Percentiles rank a stretch among this genome's conserved stretches.
These are phyloP conservation scores for Gynostemma pentaphyllum DNA, from an alignment of 306 rosid genomes.

Conservation along the genomic window DNA sequence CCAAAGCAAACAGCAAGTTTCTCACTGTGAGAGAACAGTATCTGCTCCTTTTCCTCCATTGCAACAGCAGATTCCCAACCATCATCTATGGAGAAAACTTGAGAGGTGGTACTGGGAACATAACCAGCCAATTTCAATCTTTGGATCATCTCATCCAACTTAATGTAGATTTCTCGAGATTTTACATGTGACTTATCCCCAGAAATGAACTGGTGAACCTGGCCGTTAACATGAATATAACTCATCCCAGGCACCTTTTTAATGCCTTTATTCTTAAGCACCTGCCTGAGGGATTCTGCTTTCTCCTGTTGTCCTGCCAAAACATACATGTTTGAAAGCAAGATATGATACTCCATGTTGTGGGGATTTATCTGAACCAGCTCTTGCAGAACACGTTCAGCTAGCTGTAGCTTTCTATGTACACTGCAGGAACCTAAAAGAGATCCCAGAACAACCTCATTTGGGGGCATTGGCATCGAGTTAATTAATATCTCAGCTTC, in stretches of 20 bases:
- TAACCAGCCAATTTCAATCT: conserved; percentile 49
- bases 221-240: conserved; percentile 37
- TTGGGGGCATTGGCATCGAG: conserved; percentile 56
- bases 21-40: conserved; percentile 61
- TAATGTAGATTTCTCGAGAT: conserved; percentile 32
- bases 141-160: conserved; percentile 48
- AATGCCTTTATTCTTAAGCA: conserved; percentile 38
- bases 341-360: conserved; percentile 47
- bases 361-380: conserved; percentile 45
- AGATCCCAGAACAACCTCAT: conserved; percentile 60
- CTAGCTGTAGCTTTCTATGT: conserved; percentile 40
- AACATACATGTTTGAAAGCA: conserved; percentile 61
- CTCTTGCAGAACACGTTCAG: conserved; percentile 39
- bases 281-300: conserved; percentile 44
- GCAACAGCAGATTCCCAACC: conserved; percentile 19
- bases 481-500: conserved; percentile 39
- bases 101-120: conserved; percentile 43
- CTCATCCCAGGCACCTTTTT: conserved; percentile 67
- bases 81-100: conserved; percentile 38
- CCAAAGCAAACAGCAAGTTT: conserved; percentile 72
- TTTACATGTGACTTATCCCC: conserved; percentile 53
- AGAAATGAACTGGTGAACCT: conserved; percentile 51
- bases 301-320: conserved; percentile 37
- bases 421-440: conserved; percentile 54
- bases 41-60: conserved; percentile 60